Percentiles rank a stretch among this genome's conserved stretches.
These are phyloP conservation scores for Lolium perenne DNA, from an alignment of 176 grass and related monocot genomes.

Conservation along the genomic window DNA sequence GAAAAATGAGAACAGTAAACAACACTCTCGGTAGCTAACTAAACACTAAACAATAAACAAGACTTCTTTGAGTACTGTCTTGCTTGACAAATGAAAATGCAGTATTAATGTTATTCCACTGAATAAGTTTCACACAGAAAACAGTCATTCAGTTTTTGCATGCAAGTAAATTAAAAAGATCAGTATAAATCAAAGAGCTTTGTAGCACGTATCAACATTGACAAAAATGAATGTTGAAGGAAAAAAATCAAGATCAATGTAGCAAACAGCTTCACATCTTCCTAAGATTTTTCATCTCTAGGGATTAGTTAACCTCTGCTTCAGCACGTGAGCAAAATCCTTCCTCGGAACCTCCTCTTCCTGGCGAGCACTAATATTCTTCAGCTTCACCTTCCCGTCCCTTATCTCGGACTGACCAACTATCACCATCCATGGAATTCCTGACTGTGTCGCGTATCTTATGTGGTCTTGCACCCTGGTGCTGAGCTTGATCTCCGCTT, in stretches of 20 bases:
- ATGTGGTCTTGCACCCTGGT: constrained; percentile 69
- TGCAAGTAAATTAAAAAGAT: too few species aligned
- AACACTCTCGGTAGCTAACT: too few species aligned
- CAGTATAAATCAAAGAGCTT: background rate
- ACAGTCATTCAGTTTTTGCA: too few species aligned
- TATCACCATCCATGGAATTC: constrained; percentile 84
- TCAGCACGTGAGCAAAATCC: constrained; percentile 62
- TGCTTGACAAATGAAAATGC: too few species aligned
- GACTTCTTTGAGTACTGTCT: too few species aligned
- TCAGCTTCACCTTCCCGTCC: constrained; percentile 65
- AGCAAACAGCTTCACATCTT: background rate
- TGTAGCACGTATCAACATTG: background rate
- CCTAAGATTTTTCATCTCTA: background rate
- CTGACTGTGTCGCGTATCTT: constrained; percentile 51
- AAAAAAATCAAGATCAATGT: background rate
- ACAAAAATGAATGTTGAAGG: background rate
- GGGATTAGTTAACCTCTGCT: constrained; percentile 39
- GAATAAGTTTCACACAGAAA: too few species aligned
- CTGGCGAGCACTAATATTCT: constrained; percentile 62
- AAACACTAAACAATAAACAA: too few species aligned
- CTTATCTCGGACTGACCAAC: constrained; percentile 62
- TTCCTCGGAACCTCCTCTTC: constrained; percentile 65
- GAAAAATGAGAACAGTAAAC: too few species aligned
- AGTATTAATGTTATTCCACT: too few species aligned
- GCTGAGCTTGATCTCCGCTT: constrained; percentile 80